Percentiles rank a stretch among this genome's conserved stretches.
phyloP scores from a whole-genome alignment of 768 basidiomycete species.

The Austroboletus festivus region DNA sequence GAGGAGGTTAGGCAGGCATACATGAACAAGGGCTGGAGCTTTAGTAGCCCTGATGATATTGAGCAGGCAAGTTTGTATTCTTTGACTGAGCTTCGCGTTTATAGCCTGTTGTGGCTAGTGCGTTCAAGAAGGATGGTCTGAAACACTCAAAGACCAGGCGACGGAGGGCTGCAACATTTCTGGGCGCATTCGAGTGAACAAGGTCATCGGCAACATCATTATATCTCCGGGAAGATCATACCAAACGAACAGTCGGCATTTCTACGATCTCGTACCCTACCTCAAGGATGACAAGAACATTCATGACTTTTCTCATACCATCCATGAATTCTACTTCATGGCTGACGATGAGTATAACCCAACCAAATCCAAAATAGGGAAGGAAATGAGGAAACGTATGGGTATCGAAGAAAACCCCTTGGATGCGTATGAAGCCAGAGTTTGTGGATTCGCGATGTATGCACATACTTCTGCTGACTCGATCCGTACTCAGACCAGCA shows the following conservation, averaged over 20 bases:
- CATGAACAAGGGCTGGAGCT: slow-evolving; percentile 92
- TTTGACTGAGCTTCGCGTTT: neutral
- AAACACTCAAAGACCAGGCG: slow-evolving; percentile 88
- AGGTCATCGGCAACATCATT: slow-evolving; percentile 94
- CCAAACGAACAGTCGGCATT: slow-evolving; percentile 75
- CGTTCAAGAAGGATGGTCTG: slow-evolving; percentile 89
- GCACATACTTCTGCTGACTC: slow-evolving; percentile 5
- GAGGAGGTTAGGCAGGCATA: slow-evolving; percentile 93
- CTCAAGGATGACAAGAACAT: slow-evolving; percentile 81
- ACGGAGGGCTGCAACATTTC: slow-evolving; percentile 93
- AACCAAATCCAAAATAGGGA: slow-evolving; percentile 58
- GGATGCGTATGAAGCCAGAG: slow-evolving; percentile 58
- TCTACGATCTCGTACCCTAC: slow-evolving; percentile 92
- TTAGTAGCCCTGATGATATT: slow-evolving; percentile 82
- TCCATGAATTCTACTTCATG: slow-evolving; percentile 77
- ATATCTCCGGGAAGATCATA: slow-evolving; percentile 95
- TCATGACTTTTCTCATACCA: slow-evolving; percentile 90
- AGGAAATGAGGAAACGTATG: slow-evolving; percentile 65
- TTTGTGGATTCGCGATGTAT: slow-evolving; percentile 30
- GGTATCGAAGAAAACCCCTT: slow-evolving; percentile 77
- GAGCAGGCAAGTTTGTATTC: slow-evolving; percentile 69
- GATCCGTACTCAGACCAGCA: slow-evolving; percentile 51
- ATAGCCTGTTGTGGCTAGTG: slow-evolving; percentile 53
- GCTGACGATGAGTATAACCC: slow-evolving; percentile 80
- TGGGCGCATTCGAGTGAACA: slow-evolving; percentile 92